Evolutionary conservation across 1,284 basidiomycete species (phyloP).

Genomic region (Sphaerobolus stellatus): DNA sequence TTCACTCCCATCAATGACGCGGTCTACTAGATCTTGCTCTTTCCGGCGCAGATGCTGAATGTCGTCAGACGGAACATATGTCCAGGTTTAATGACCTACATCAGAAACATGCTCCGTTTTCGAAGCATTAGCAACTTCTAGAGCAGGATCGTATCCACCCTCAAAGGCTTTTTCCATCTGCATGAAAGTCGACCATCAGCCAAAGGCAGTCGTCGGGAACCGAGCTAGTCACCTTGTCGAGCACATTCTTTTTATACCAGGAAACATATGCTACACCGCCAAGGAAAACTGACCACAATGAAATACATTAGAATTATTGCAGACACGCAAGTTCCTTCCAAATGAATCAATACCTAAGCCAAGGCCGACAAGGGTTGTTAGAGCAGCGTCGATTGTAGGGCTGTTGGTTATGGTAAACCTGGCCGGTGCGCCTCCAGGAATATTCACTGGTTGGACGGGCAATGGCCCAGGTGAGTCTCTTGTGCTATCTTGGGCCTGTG

Average conservation of each 20-base stretch:
- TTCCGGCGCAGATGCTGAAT: constrained; percentile 59
- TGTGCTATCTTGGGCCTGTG: too few relatives aligned
- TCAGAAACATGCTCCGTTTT: constrained; percentile 33
- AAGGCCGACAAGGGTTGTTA: constrained; percentile 61
- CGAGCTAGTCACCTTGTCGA: constrained; percentile 59
- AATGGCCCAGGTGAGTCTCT: too few relatives aligned
- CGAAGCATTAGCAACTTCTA: constrained; percentile 58
- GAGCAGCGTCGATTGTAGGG: constrained; percentile 45
- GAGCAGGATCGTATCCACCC: constrained; percentile 72
- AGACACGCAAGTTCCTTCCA: background rate
- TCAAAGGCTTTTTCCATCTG: constrained; percentile 67
- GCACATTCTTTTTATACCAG: constrained; percentile 80
- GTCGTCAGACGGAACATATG: constrained; percentile 23
- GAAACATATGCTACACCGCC: constrained; percentile 71
- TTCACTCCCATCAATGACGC: constrained; percentile 72
- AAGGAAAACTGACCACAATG: constrained; percentile 49
- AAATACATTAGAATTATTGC: background rate
- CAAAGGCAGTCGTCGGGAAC: too few relatives aligned
- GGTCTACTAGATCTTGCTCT: constrained; percentile 76
- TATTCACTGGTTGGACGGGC: constrained; percentile 11
- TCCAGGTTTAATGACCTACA: constrained; percentile 18
- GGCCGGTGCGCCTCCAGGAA: constrained; percentile 9
- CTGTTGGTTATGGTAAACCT: constrained; percentile 10
- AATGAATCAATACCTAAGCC: constrained; percentile 45
- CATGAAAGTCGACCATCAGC: too few relatives aligned